phyloP scores from a whole-genome alignment of 2,329 filamentous ascomycete genomes.

The Rutstroemia sydowiana region DNA sequence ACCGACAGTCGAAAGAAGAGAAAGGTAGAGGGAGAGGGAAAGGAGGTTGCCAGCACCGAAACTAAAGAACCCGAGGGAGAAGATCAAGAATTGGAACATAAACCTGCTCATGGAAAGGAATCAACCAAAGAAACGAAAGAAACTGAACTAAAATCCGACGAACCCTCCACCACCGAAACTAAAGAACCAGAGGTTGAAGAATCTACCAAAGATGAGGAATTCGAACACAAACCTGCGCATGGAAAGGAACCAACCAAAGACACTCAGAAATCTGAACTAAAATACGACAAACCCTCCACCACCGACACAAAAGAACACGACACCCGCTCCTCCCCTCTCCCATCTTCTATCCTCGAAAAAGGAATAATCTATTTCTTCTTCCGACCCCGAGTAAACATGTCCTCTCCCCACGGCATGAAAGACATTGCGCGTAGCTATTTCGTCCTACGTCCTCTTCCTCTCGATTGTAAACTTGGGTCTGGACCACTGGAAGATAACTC shows the following conservation, averaged over 20 bases:
- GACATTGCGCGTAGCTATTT: slow-evolving; percentile 77
- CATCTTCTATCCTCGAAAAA: slow-evolving; percentile 66
- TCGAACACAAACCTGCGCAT: not conserved
- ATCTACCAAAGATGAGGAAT: not conserved
- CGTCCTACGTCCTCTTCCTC: slow-evolving; percentile 64
- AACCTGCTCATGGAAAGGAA: not conserved
- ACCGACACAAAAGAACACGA: not conserved
- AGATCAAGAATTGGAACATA: not conserved
- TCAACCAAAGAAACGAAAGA: not conserved
- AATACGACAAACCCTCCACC: not conserved
- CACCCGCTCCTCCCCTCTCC: slow-evolving; percentile 20
- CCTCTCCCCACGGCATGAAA: slow-evolving; percentile 53
- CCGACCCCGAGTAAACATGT: slow-evolving; percentile 65
- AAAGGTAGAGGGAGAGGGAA: not conserved
- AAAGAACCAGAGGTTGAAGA: not conserved
- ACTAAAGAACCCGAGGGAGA: not conserved
- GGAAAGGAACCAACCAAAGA: not conserved
- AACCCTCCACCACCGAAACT: not conserved
- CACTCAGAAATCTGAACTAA: not conserved
- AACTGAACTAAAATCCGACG: not conserved
- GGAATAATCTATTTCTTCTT: slow-evolving; percentile 90
- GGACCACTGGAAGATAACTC: slow-evolving; percentile 41
- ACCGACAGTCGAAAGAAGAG: not conserved
- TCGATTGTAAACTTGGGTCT: slow-evolving; percentile 58
- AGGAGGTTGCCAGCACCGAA: too few species aligned